phyloP scores from a whole-genome alignment of 2,329 filamentous ascomycete species.

The Lachnellula arida region DNA sequence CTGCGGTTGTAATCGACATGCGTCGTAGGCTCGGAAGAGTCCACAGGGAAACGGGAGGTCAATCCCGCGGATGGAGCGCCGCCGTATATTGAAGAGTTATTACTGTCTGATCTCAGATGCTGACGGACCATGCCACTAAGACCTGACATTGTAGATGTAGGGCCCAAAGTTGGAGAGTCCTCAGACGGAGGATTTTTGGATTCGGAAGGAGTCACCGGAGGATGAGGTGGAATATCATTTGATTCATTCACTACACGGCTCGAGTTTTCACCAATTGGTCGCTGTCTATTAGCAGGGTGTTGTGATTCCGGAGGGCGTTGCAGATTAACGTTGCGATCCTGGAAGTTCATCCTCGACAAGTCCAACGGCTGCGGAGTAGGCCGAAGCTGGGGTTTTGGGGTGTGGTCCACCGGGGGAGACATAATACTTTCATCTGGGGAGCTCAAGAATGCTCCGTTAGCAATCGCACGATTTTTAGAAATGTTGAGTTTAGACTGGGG shows the following conservation, averaged over 20 bases:
- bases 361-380: slow-evolving; percentile 16
- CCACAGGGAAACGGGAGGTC: slow-evolving; percentile 36
- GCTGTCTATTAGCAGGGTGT: slow-evolving; percentile 25
- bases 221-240: neutral
- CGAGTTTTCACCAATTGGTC: slow-evolving; percentile 4
- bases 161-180: slow-evolving; percentile 79
- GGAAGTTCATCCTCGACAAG: slow-evolving; percentile 23
- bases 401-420: slow-evolving; percentile 12
- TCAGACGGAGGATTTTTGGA: slow-evolving; percentile 1
- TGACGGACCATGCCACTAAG: slow-evolving; percentile 78
- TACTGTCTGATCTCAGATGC: slow-evolving; percentile 78
- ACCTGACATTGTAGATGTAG: slow-evolving; percentile 46
- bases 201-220: neutral
- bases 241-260: neutral
- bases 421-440: slow-evolving; percentile 21
- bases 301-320: slow-evolving; percentile 29
- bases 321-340: slow-evolving; percentile 20
- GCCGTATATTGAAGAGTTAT: slow-evolving; percentile 73
- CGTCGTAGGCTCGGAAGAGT: slow-evolving; percentile 28
- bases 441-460: slow-evolving; percentile 23
- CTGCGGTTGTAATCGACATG: slow-evolving; percentile 33
- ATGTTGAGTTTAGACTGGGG: slow-evolving; percentile 10
- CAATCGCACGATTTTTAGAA: slow-evolving; percentile 14
- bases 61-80: slow-evolving; percentile 38
- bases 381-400: slow-evolving; percentile 2